Conservation (phyloP, 768 basidiomycete genomes). For the Pleurotus platypus region DNA sequence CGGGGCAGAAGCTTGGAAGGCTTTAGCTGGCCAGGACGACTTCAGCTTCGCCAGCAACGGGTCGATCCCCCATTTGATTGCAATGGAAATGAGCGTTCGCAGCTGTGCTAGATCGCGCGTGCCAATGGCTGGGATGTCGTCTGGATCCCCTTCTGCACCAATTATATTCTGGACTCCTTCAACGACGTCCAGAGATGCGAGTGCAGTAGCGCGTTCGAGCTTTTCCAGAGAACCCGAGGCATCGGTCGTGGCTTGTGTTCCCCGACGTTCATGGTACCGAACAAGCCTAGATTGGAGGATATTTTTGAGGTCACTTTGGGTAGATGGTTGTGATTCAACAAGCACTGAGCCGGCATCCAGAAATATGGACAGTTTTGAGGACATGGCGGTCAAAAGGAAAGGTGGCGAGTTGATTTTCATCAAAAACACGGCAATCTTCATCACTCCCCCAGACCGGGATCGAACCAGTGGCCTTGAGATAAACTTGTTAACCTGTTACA, state of each 20-base stretch:
- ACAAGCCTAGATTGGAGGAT: conserved; percentile 35
- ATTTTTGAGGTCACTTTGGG: conserved; percentile 28
- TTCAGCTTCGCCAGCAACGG: conserved; percentile 45
- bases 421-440: background rate
- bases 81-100: conserved; percentile 60
- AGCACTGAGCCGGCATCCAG: conserved; percentile 33
- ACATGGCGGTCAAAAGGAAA: conserved; percentile 5
- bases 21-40: conserved; percentile 32
- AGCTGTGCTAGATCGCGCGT: conserved; percentile 63
- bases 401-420: background rate
- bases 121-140: conserved; percentile 42
- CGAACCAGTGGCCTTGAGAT: conserved; percentile 10
- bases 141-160: conserved; percentile 16
- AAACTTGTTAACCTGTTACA: background rate
- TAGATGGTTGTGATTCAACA: conserved; percentile 27
- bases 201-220: conserved; percentile 51
- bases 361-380: conserved; percentile 20
- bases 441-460: conserved; percentile 7
- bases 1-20: conserved; percentile 10
- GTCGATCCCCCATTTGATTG: conserved; percentile 71
- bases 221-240: conserved; percentile 29
- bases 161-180: conserved; percentile 44
- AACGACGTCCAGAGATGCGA: conserved; percentile 49
- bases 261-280: conserved; percentile 31
- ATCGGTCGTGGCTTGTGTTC: conserved; percentile 13